Evolutionary conservation across 78 protist genomes (phyloP).

Genomic region (Dictyostelium brefeldianum): DNA sequence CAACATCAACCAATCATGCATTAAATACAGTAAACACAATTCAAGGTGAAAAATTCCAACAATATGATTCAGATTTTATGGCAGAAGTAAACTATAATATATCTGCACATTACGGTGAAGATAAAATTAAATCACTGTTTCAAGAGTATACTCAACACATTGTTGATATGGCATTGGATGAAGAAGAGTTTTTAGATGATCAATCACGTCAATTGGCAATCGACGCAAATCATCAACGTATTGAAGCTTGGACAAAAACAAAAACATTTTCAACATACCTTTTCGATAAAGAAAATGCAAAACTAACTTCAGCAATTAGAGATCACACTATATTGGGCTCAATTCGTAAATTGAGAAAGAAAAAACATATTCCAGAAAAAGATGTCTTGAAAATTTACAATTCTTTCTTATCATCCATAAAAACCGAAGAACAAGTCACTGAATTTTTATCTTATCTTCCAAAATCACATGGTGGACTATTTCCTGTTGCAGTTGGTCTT

Average conservation of each 20-base stretch:
- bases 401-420: conserved; percentile 42
- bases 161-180: conserved; percentile 79
- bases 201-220: conserved; percentile 34
- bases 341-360: conserved; percentile 55
- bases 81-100: conserved; percentile 77
- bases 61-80: conserved; percentile 76
- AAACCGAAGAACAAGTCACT: conserved; percentile 79
- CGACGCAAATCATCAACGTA: conserved; percentile 65
- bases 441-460: conserved; percentile 89
- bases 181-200: conserved; percentile 83
- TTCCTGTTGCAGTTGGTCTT: conserved; percentile 87
- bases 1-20: too few species aligned
- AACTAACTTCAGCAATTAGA: conserved; percentile 57
- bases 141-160: conserved; percentile 84
- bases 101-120: conserved; percentile 76
- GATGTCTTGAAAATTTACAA: conserved; percentile 75
- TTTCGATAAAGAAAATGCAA: conserved; percentile 43
- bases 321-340: conserved; percentile 48
- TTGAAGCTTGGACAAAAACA: conserved; percentile 65
- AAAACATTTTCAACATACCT: conserved; percentile 68
- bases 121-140: conserved; percentile 59
- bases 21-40: background rate
- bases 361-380: conserved; percentile 69
- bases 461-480: conserved; percentile 90
- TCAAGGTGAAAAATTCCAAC: conserved; percentile 38